These are phyloP conservation scores for Hypocreales sp. DNA, from an alignment of 2,329 filamentous ascomycete genomes.

Conservation along the genomic window DNA sequence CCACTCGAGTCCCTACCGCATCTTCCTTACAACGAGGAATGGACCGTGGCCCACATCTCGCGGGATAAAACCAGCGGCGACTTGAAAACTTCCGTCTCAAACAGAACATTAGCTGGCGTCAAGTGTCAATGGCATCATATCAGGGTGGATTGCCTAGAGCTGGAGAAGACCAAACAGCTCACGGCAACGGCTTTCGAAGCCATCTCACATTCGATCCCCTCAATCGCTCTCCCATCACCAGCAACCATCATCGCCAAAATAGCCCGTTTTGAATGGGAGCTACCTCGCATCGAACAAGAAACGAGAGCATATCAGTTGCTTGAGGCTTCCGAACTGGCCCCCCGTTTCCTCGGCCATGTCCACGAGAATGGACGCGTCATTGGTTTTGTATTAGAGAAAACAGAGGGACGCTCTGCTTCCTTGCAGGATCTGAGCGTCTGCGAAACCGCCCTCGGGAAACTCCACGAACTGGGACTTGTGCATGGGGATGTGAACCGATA, in stretches of 20 bases:
- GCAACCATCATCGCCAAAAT: slow-evolving; percentile 13
- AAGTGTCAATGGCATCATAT: slow-evolving; percentile 11
- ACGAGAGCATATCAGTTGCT: slow-evolving; percentile 13
- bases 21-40: slow-evolving; percentile 11
- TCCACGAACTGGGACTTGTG: slow-evolving; percentile 13
- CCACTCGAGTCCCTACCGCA: slow-evolving; percentile 9
- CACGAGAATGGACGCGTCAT: slow-evolving; percentile 17
- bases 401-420: slow-evolving; percentile 13
- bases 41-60: slow-evolving; percentile 11
- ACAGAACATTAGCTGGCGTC: slow-evolving; percentile 9
- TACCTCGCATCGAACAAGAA: slow-evolving; percentile 16
- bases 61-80: slow-evolving; percentile 10
- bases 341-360: slow-evolving; percentile 18
- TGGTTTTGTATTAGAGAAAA: slow-evolving; percentile 18
- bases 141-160: slow-evolving; percentile 10
- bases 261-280: slow-evolving; percentile 17
- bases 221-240: slow-evolving; percentile 4
- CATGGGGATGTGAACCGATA: slow-evolving; percentile 22
- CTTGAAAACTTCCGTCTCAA: slow-evolving; percentile 10
- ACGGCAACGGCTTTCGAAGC: slow-evolving; percentile 11
- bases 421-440: slow-evolving; percentile 13
- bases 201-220: slow-evolving; percentile 6
- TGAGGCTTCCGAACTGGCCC: slow-evolving; percentile 13
- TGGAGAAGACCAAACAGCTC: slow-evolving; percentile 11
- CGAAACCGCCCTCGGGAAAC: slow-evolving; percentile 9